A percentile compares a stretch with the other conserved stretches of the same genome.
Conservation (phyloP, 495 filamentous ascomycete genomes). For the Lophiotrema nucula region DNA sequence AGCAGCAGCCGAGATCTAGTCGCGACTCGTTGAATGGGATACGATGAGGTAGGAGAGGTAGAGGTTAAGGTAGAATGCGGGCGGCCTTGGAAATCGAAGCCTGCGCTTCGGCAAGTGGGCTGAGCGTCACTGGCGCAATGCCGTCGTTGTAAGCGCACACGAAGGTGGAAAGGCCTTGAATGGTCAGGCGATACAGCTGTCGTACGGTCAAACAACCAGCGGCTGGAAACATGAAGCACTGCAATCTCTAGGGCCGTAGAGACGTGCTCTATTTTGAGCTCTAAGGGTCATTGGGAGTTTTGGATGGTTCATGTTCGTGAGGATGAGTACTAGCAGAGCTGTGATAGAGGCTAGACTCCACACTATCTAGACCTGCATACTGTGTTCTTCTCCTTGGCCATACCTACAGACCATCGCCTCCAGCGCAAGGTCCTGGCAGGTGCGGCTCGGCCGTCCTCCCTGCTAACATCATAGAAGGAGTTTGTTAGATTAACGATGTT, state of each 20-base stretch:
- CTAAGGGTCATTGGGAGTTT: neutral
- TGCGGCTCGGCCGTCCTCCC: neutral
- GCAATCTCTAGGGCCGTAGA: constrained; percentile 10
- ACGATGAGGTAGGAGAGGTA: constrained; percentile 2
- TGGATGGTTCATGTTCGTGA: constrained; percentile 10
- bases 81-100: constrained; percentile 6
- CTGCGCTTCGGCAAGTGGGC: constrained; percentile 6
- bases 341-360: constrained; percentile 5
- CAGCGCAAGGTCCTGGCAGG: neutral
- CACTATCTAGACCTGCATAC: constrained; percentile 13
- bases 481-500: no score
- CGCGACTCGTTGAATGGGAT: constrained; percentile 7
- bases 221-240: constrained; percentile 16
- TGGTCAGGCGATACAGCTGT: constrained; percentile 14
- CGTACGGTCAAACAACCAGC: constrained; percentile 8
- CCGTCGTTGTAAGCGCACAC: constrained; percentile 6
- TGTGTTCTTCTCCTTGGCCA: constrained; percentile 5
- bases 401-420: neutral
- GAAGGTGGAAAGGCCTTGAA: constrained; percentile 12
- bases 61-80: neutral
- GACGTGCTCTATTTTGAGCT: constrained; percentile 5
- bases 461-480: no score
- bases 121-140: constrained; percentile 3
- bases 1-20: constrained; percentile 5
- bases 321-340: constrained; percentile 14